Base-by-base conservation (phyloP, 306 rosid genomes). In the Canavalia gladiata region DNA sequence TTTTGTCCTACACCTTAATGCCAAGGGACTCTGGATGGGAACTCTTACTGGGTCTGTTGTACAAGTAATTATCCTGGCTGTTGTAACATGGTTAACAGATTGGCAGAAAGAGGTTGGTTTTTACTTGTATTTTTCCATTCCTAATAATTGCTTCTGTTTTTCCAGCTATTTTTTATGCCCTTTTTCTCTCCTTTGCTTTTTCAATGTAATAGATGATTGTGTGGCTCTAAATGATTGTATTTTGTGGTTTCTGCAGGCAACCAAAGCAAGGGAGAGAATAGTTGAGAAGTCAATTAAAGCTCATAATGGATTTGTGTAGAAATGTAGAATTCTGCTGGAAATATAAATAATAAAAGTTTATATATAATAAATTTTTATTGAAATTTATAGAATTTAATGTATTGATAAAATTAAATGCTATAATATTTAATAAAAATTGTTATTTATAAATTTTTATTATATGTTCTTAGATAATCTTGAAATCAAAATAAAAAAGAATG, bases 11-110 rank as follows among this genome's bases (percentile, higher is more conserved):
- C 51, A 80, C 4, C 62, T 72, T 6, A 80, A 64, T 68, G 83
- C 82, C 9, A 82, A 78, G 60, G 89, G 89, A 63, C 85, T 86
- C 0, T 86, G 89, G 89, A 80, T 83, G 56, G 90, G 90, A 74
- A 49, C 54, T 8, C 63, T 86, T 12, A 68, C 85, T 39, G 89
- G 89, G 1, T 80, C 89, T 10, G 0, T 46, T 37, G 29, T 78
- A 31, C 82, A 71, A 70, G 82, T 72, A 6, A 72, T 77, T 66
- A 69, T 80, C 9, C 72, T 83, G 2, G 41, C 76, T 73, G 58
- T 68, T 43, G 81, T 86, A 13, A 83, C 81, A 41, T 50, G 51
- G 30, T 58, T 72, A 7, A 83, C 78, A 72, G 81, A 87, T 84
- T 87, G 90, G 87, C 62, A 86, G 47, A 85, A 77, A 65, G 81